Evolutionary conservation across 805 yeast species (phyloP).

Genomic region (Wickerhamomyces bovis): DNA sequence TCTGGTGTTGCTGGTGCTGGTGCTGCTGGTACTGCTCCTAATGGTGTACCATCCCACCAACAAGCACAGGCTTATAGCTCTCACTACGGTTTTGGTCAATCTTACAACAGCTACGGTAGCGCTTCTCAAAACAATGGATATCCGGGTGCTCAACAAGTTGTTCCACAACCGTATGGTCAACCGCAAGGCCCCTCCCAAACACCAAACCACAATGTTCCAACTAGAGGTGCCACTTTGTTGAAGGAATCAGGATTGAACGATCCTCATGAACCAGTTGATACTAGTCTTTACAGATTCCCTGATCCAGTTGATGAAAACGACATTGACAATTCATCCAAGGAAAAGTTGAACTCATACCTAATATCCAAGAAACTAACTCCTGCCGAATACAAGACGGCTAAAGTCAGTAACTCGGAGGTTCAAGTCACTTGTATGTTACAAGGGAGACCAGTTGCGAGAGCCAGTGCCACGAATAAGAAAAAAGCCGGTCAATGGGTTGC

Average conservation of each 20-base stretch:
- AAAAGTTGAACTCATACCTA: conserved; percentile 10
- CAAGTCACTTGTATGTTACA: conserved; percentile 14
- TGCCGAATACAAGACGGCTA: conserved; percentile 17
- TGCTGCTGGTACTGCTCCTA: too few relatives aligned
- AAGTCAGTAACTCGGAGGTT: conserved; percentile 13
- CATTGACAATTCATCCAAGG: conserved; percentile 13
- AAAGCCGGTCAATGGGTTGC: conserved; percentile 20
- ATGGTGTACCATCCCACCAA: not conserved
- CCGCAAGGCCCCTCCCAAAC: not conserved
- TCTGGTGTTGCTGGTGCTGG: too few relatives aligned
- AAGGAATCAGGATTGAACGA: not conserved
- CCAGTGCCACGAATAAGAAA: conserved; percentile 16
- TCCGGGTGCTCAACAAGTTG: not conserved
- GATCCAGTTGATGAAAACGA: conserved; percentile 1
- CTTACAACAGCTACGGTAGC: not conserved
- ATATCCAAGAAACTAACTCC: conserved; percentile 5
- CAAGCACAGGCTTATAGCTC: not conserved
- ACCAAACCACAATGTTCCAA: not conserved
- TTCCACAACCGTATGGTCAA: not conserved
- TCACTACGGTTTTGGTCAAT: not conserved
- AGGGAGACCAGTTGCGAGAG: conserved; percentile 10
- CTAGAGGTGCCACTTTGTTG: not conserved
- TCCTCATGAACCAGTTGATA: conserved; percentile 1
- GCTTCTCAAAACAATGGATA: not conserved
- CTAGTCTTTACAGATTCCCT: not conserved